These are phyloP conservation scores for Dendrobium huoshanense DNA, from an alignment of 106 monocot species.

Conservation along the genomic window DNA sequence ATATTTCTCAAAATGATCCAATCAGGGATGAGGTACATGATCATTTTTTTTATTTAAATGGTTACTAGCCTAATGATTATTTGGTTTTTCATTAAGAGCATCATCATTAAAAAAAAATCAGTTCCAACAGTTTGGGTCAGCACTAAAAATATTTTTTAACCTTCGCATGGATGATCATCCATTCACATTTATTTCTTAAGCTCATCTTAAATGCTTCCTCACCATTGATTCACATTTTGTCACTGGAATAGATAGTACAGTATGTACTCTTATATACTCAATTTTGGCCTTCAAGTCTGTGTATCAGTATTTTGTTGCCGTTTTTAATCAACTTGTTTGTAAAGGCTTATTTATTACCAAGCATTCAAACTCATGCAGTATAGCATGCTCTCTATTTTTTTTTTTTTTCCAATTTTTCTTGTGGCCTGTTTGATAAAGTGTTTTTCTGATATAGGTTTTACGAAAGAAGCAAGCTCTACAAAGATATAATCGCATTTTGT, in stretches of 20 bases:
- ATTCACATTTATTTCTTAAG: background rate
- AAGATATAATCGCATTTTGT: constrained; percentile 66
- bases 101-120: background rate
- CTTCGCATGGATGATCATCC: background rate
- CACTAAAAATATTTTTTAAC: background rate
- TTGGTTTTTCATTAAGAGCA: background rate
- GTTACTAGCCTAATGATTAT: background rate
- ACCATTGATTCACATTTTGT: background rate
- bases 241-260: background rate
- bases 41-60: background rate
- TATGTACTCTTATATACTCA: background rate
- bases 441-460: constrained; percentile 36
- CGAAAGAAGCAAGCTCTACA: constrained; percentile 66
- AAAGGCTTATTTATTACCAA: background rate
- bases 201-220: background rate
- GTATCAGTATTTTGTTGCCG: background rate
- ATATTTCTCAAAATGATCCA: constrained; percentile 56
- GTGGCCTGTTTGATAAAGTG: background rate
- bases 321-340: background rate
- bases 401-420: background rate
- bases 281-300: background rate
- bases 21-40: constrained; percentile 53
- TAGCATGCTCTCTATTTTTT: background rate
- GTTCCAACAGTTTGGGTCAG: background rate
- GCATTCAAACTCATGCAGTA: background rate